phyloP scores from a whole-genome alignment of 139 green algal species.

The Tetraselmis striata region DNA sequence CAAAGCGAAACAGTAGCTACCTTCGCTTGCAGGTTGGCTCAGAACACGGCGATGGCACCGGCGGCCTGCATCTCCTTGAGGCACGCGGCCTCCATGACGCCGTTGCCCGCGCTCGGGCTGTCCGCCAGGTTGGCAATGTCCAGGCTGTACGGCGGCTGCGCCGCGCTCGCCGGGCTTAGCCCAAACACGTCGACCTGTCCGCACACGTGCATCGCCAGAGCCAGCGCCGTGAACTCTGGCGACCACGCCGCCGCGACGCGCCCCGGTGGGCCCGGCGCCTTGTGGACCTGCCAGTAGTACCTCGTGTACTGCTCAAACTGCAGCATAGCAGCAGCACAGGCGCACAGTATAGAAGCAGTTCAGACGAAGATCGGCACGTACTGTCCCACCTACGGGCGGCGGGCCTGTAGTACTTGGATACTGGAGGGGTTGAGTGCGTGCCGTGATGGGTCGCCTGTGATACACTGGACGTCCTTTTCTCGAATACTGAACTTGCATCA shows the following conservation, averaged over 20 bases:
- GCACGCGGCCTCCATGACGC: not conserved
- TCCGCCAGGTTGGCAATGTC: not conserved
- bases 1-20: no score
- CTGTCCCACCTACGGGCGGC: no score
- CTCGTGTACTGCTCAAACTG: slow-evolving; percentile 3
- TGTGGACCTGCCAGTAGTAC: not conserved
- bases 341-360: not conserved
- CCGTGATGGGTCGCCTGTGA: no score
- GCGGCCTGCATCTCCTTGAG: not conserved
- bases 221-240: not conserved
- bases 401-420: no score
- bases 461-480: no score
- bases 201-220: not conserved
- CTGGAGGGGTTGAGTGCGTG: no score
- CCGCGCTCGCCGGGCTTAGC: not conserved
- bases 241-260: not conserved
- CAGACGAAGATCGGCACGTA: no score
- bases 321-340: not conserved
- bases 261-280: not conserved
- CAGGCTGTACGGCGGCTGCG: not conserved
- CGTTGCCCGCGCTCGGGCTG: not conserved
- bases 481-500: no score
- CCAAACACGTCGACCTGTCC: slow-evolving; percentile 1
- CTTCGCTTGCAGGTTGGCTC: no score
- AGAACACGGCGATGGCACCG: not conserved